Percentiles rank a stretch among this genome's conserved stretches.
phyloP scores from a whole-genome alignment of 73 alveolate species.

The Paraurostyla sp. region DNA sequence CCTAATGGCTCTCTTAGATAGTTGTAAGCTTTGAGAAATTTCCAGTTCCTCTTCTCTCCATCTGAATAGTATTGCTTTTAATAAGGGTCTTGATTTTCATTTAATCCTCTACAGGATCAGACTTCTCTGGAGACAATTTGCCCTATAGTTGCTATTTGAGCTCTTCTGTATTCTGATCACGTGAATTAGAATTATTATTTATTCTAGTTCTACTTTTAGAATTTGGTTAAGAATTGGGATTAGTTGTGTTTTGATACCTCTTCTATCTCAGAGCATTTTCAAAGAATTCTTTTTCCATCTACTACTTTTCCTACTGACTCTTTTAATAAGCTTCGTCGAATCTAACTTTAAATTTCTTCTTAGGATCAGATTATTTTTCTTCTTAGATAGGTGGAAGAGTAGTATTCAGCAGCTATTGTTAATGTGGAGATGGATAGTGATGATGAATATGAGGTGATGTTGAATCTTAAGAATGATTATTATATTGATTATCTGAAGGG shows the following conservation, averaged over 20 bases:
- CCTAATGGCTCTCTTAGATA: neutral
- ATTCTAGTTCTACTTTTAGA: too few relatives aligned
- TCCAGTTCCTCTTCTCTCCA: neutral
- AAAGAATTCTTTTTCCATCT: constrained; percentile 45
- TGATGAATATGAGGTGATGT: too few relatives aligned
- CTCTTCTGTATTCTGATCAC: too few relatives aligned
- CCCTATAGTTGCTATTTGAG: too few relatives aligned
- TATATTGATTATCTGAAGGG: too few relatives aligned
- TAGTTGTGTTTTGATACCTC: neutral
- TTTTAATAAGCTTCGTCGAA: constrained; percentile 46
- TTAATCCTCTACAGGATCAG: too few relatives aligned
- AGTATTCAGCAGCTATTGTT: neutral
- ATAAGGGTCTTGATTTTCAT: neutral
- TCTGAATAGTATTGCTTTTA: neutral
- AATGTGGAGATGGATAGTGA: too few relatives aligned
- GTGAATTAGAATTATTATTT: too few relatives aligned
- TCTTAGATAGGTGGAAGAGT: too few relatives aligned
- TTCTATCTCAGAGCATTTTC: neutral
- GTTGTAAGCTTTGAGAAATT: neutral
- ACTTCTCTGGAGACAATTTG: too few relatives aligned
- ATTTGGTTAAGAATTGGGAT: neutral
- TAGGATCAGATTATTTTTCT: neutral
- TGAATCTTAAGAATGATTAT: too few relatives aligned
- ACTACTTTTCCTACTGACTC: constrained; percentile 14
- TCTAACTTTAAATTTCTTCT: constrained; percentile 43